Base-by-base conservation (phyloP, 257 asterid species). In the Forsythia viridissima region DNA sequence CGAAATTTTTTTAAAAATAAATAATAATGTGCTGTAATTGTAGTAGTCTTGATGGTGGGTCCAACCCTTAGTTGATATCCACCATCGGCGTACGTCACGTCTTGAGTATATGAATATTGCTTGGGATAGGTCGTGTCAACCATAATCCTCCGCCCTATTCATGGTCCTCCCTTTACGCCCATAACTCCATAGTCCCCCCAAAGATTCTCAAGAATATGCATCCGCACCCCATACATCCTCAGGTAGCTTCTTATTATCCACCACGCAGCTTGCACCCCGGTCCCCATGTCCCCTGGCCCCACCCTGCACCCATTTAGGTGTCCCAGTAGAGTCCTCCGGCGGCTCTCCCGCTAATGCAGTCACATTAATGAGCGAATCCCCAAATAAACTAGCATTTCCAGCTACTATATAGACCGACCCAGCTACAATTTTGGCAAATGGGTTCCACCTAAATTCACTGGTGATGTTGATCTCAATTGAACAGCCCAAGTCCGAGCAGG, bases 121-220 rank as follows among this genome's bases (percentile, higher is more conserved):
- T 24, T 24, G 24, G 24, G 24, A 24, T 24, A 24, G 24, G 24
- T 24, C 24, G 24, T 24, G 24, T 24, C 24, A 24, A 24, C 24
- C 24, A 24, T 24, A 91, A 82, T 89, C 90, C 75, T 86, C 90
- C 74, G 78, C 96, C 83, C 39, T 83, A 71, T 80, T 89, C 10
- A 97, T 91, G 9, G 95, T 88, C 84, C 92, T 96, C 0, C 97
- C 98, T 82, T 80, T 89, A 88, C 98, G 92, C 75, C 98, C 97
- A 72, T 78, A 92, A 77, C 88, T 89, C 78, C 80, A 88, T 0
- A 97, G 98, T 57, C 39, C 76, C 24, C 73, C 88, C 85, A 93
- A 79, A n/a, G 89, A 74, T 5, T 86, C 87, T 97, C 98, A 93
- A 12, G 93, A 85, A 85, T 93, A 89, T 0, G 90, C 85, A 70